phyloP scores from a whole-genome alignment of 1,139 yeast genomes.

The Yamadazyma pseudoaaseri region DNA sequence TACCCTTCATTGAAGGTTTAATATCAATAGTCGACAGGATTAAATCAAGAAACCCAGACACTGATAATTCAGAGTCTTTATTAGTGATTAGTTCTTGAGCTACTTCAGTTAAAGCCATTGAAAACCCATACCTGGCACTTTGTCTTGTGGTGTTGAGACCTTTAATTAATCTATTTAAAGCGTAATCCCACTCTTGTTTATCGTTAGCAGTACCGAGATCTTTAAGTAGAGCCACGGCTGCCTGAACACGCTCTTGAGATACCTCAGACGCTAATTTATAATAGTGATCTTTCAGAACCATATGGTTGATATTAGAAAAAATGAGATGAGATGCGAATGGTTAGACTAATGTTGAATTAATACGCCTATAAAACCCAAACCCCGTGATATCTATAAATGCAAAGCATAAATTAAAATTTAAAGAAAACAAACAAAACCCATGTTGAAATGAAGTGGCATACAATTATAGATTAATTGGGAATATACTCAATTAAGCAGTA shows the following conservation, averaged over 20 bases:
- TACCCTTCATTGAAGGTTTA: conserved; percentile 64
- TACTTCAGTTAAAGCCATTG: conserved; percentile 83
- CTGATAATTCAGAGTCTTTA: conserved; percentile 26
- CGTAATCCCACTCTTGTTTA: conserved; percentile 75
- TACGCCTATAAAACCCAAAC: not conserved
- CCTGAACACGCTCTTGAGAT: conserved; percentile 66
- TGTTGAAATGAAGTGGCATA: conserved; percentile 14
- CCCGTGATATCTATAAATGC: conserved; percentile 4
- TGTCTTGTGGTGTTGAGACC: conserved; percentile 84
- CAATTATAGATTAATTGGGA: not conserved
- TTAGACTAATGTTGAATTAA: conserved; percentile 3
- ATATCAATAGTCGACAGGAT: conserved; percentile 42
- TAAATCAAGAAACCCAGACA: conserved; percentile 40
- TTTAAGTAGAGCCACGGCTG: conserved; percentile 66
- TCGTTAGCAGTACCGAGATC: conserved; percentile 50
- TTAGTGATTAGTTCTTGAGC: conserved; percentile 45
- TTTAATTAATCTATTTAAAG: conserved; percentile 69
- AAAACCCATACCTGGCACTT: conserved; percentile 83
- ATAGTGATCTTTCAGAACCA: conserved; percentile 73
- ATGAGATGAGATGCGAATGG: conserved; percentile 7
- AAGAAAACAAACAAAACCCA: conserved; percentile 7
- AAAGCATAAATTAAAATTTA: not conserved
- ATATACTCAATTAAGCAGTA: conserved; percentile 20
- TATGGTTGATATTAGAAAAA: not conserved
- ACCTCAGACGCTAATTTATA: conserved; percentile 77